Conservation (phyloP, 768 basidiomycete genomes). For the Fomitopsis pulvina region DNA sequence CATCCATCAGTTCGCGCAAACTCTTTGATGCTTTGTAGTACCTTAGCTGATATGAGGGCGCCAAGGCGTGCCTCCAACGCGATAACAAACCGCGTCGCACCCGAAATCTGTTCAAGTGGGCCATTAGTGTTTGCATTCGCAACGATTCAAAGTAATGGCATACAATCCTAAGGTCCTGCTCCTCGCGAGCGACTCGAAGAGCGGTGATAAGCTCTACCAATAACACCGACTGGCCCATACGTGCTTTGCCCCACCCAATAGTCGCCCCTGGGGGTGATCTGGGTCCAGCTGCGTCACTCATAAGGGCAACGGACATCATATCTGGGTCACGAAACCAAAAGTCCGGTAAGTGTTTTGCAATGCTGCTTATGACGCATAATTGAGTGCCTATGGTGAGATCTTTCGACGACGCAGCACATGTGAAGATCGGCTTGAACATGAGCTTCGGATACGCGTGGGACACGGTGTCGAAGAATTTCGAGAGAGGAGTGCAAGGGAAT, state of each 20-base stretch:
- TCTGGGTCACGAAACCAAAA: conserved; percentile 67
- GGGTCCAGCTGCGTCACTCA: conserved; percentile 38
- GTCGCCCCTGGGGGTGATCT: conserved; percentile 9
- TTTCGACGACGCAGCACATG: conserved; percentile 59
- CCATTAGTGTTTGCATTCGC: background rate
- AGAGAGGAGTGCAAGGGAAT: conserved; percentile 38
- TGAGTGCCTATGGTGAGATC: conserved; percentile 54
- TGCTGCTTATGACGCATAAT: conserved; percentile 43
- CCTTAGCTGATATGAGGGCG: conserved; percentile 53
- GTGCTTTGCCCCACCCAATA: conserved; percentile 37
- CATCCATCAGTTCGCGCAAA: conserved; percentile 1
- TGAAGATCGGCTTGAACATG: conserved; percentile 69
- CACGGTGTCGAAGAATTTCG: conserved; percentile 43
- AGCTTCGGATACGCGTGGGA: conserved; percentile 49
- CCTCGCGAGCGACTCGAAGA: conserved; percentile 38
- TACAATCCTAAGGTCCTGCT: conserved; percentile 36
- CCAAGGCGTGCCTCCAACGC: conserved; percentile 52
- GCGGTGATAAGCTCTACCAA: conserved; percentile 54
- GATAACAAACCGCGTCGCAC: conserved; percentile 33
- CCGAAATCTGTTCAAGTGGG: background rate
- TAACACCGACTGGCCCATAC: conserved; percentile 57
- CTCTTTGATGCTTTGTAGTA: conserved; percentile 17
- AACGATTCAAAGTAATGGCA: conserved; percentile 7
- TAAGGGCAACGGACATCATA: conserved; percentile 66
- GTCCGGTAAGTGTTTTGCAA: conserved; percentile 50